These are phyloP conservation scores for Daldinia childiae DNA, from an alignment of 495 filamentous ascomycete species.

Conservation along the genomic window DNA sequence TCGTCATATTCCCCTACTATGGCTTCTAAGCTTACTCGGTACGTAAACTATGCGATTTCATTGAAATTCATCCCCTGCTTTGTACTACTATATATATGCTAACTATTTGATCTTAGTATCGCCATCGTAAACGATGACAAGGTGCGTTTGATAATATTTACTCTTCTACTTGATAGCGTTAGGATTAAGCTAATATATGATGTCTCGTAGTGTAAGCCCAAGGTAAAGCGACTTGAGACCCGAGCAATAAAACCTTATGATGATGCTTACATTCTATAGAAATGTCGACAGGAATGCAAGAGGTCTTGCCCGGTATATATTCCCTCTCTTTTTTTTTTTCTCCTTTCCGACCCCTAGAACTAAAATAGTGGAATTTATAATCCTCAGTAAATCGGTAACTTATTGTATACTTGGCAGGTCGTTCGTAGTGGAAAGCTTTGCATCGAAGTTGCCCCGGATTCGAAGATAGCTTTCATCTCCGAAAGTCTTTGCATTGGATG, in stretches of 20 bases:
- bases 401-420: slow-evolving; percentile 51
- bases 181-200: slow-evolving; percentile 24
- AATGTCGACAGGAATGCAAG: slow-evolving; percentile 99
- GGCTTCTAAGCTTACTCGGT: slow-evolving; percentile 54
- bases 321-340: too few species aligned
- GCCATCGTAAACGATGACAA: slow-evolving; percentile 98
- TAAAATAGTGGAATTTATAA: neutral
- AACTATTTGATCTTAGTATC: slow-evolving; percentile 68
- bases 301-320: slow-evolving; percentile 84
- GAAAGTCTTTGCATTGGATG: slow-evolving; percentile 96
- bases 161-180: slow-evolving; percentile 1
- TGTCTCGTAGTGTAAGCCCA: slow-evolving; percentile 88
- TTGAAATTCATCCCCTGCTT: slow-evolving; percentile 10
- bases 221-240: slow-evolving; percentile 63
- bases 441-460: slow-evolving; percentile 88
- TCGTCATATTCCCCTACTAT: slow-evolving; percentile 40
- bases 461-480: slow-evolving; percentile 97
- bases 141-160: slow-evolving; percentile 61
- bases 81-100: slow-evolving; percentile 25
- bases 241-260: neutral
- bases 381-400: slow-evolving; percentile 9
- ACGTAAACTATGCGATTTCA: slow-evolving; percentile 19
- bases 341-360: neutral
- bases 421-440: slow-evolving; percentile 97
- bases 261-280: slow-evolving; percentile 57